These are phyloP conservation scores for Oryza nivara DNA, from an alignment of 176 grass and related monocot species.

Conservation along the genomic window DNA sequence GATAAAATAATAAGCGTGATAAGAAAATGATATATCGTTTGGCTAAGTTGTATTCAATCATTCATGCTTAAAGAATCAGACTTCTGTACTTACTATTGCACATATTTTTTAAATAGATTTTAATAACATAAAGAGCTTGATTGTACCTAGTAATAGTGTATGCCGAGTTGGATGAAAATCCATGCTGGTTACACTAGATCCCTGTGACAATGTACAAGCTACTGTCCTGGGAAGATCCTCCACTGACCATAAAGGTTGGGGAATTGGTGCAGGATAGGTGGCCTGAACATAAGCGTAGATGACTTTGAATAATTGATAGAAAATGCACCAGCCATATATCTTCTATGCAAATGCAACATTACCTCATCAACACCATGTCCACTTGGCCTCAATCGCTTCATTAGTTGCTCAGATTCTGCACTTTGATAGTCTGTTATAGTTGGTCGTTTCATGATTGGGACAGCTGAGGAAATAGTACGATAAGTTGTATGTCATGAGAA, in stretches of 20 bases:
- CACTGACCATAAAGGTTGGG: constrained; percentile 74
- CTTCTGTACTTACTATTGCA: neutral
- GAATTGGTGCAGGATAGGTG: constrained; percentile 73
- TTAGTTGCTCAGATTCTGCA: constrained; percentile 87
- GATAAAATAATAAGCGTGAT: constrained; percentile 28
- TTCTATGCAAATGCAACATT: constrained; percentile 31
- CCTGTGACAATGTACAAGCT: constrained; percentile 74
- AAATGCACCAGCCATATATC: constrained; percentile 33
- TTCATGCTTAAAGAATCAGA: constrained; percentile 1
- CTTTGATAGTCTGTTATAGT: constrained; percentile 93
- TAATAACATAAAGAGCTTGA: constrained; percentile 24
- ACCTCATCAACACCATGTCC: constrained; percentile 90
- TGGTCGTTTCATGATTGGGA: constrained; percentile 77
- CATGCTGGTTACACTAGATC: constrained; percentile 90
- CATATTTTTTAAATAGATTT: constrained; percentile 8
- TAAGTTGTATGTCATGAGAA: constrained; percentile 32
- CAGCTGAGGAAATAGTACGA: constrained; percentile 51
- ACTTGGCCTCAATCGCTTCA: constrained; percentile 81
- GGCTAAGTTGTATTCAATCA: constrained; percentile 13
- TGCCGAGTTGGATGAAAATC: constrained; percentile 91
- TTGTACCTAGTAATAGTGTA: constrained; percentile 84
- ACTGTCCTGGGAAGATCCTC: constrained; percentile 88
- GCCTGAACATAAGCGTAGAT: constrained; percentile 54
- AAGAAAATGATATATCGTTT: constrained; percentile 18
- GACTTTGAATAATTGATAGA: constrained; percentile 36